These are phyloP conservation scores for Saraca asoca DNA, from an alignment of 331 rosid genomes.

Conservation along the genomic window DNA sequence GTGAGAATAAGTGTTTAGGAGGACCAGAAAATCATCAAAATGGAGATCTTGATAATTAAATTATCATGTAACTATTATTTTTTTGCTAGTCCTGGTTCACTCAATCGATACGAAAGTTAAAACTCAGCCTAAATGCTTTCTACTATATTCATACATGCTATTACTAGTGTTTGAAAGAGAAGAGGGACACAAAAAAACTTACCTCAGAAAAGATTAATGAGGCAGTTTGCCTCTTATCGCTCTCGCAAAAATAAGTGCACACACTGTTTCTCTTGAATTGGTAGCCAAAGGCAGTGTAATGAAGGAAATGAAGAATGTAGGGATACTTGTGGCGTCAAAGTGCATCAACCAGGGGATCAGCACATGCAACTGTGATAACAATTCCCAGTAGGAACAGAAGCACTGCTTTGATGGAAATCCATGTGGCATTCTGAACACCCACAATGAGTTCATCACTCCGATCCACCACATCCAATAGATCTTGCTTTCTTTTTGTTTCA, in stretches of 20 bases:
- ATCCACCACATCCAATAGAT: conserved; percentile 55
- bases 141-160: conserved; percentile 1
- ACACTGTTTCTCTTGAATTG: conserved; percentile 92
- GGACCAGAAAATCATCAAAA: too few relatives aligned
- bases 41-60: too few relatives aligned
- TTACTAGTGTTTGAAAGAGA: conserved; percentile 17
- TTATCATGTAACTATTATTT: too few relatives aligned
- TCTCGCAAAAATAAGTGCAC: conserved; percentile 83
- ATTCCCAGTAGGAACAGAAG: conserved; percentile 65
- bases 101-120: too few relatives aligned
- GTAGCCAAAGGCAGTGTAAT: conserved; percentile 87
- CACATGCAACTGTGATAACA: conserved; percentile 75
- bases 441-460: conserved; percentile 52
- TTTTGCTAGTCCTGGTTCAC: too few relatives aligned
- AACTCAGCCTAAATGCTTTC: conserved; percentile 11
- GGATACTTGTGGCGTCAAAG: conserved; percentile 84
- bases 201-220: conserved; percentile 96
- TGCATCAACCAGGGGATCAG: conserved; percentile 90
- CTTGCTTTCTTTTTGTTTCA: conserved; percentile 71
- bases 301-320: conserved; percentile 95
- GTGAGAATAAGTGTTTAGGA: too few relatives aligned
- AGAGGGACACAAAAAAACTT: conserved; percentile 34
- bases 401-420: conserved; percentile 60
- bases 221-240: conserved; percentile 74
- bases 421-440: conserved; percentile 42